A percentile compares a stretch with the other conserved stretches of the same genome.
phyloP scores from a whole-genome alignment of 257 asterid genomes.

The Prunella vulgaris region DNA sequence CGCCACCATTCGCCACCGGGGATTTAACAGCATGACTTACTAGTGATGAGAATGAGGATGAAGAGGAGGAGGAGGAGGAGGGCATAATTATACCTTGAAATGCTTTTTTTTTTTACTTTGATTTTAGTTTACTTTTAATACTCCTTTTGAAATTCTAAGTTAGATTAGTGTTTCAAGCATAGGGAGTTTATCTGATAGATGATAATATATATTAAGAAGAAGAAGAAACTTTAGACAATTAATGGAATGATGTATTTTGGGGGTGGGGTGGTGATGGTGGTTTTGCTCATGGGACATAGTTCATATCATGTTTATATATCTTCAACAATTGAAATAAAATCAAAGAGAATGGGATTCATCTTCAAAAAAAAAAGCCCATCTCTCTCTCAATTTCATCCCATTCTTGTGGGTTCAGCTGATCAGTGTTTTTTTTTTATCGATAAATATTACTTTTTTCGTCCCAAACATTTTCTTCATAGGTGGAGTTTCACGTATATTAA shows the following conservation, averaged over 20 bases:
- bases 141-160: slow-evolving; percentile 27
- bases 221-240: slow-evolving; percentile 27
- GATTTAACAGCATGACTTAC: background rate
- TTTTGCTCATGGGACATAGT: slow-evolving; percentile 39
- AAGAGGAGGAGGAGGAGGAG: background rate
- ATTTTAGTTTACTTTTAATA: background rate
- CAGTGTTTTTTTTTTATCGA: too few species aligned
- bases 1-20: too few species aligned
- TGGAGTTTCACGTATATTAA: too few species aligned
- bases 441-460: too few species aligned
- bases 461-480: too few species aligned
- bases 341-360: slow-evolving; percentile 28
- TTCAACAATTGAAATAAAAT: slow-evolving; percentile 37
- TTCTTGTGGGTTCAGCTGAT: background rate
- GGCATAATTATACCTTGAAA: slow-evolving; percentile 44
- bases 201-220: slow-evolving; percentile 41
- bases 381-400: background rate
- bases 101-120: slow-evolving; percentile 22
- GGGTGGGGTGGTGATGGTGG: slow-evolving; percentile 14
- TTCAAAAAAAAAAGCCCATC: background rate
- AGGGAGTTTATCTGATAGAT: slow-evolving; percentile 39
- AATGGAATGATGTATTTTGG: slow-evolving; percentile 12
- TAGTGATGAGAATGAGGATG: slow-evolving; percentile 9
- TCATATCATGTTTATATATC: slow-evolving; percentile 49
- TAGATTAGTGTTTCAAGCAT: slow-evolving; percentile 39